Conservation (phyloP, 352 stramenopile species). For the Saprolegnia parasitica region DNA sequence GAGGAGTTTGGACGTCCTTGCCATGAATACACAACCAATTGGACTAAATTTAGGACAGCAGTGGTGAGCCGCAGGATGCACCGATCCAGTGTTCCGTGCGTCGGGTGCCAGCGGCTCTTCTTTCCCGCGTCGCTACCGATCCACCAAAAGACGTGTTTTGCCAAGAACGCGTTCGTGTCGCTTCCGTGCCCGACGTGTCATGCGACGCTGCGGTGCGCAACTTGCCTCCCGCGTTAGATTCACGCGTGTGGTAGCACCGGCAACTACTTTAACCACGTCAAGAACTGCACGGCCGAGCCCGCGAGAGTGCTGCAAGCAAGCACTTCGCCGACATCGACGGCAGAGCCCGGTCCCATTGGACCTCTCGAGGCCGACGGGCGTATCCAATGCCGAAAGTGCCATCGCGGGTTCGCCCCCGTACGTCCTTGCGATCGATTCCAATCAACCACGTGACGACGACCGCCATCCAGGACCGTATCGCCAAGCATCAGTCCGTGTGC, state of each 20-base stretch:
- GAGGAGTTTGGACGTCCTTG: no score
- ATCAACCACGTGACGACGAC: not conserved
- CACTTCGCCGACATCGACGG: conserved; percentile 1
- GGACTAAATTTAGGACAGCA: not conserved
- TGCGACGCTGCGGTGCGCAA: conserved; percentile 33
- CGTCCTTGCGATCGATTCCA: conserved; percentile 6
- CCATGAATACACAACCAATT: no score
- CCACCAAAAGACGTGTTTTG: conserved; percentile 67
- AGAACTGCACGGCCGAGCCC: not conserved
- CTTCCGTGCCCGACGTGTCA: conserved; percentile 46
- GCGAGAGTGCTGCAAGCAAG: conserved; percentile 37
- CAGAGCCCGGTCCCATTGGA: not conserved
- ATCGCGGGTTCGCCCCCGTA: conserved; percentile 45
- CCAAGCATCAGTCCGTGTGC: conserved; percentile 68
- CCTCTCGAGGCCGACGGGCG: conserved; percentile 42
- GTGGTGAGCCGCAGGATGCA: not conserved
- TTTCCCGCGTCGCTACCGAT: conserved; percentile 60
- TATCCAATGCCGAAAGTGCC: conserved; percentile 52
- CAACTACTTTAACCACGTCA: conserved; percentile 15
- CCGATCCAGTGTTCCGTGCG: conserved; percentile 32
- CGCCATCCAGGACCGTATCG: conserved; percentile 48
- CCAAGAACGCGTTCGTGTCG: conserved; percentile 52
- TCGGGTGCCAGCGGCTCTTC: conserved; percentile 49
- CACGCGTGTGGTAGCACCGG: conserved; percentile 8
- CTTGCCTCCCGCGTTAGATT: not conserved